A percentile compares a stretch with the other conserved stretches of the same genome.
Conservation (phyloP, 2,329 filamentous ascomycete genomes). For the Aspergillus sp. region DNA sequence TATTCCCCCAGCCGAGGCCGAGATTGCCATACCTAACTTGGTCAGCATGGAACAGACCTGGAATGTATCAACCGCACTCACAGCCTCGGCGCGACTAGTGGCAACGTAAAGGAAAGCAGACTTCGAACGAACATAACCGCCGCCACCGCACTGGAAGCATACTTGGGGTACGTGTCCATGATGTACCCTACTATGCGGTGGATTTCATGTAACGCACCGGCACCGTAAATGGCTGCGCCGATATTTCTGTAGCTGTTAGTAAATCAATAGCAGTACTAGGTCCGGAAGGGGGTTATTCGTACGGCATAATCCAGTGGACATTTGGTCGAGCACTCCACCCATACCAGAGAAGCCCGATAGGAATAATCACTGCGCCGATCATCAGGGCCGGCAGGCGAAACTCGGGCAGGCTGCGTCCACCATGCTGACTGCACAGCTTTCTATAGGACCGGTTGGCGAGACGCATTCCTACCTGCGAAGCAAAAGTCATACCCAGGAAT, state of each 20-base stretch:
- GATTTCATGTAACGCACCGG: slow-evolving; percentile 45
- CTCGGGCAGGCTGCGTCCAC: slow-evolving; percentile 52
- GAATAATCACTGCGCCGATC: slow-evolving; percentile 53
- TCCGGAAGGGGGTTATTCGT: too few species aligned
- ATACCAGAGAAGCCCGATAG: slow-evolving; percentile 57
- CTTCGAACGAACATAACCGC: slow-evolving; percentile 32
- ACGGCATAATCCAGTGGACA: slow-evolving; percentile 56
- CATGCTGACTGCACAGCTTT: slow-evolving; percentile 47
- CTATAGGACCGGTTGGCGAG: slow-evolving; percentile 53
- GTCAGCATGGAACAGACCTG: neutral
- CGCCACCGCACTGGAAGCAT: slow-evolving; percentile 40
- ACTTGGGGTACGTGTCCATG: slow-evolving; percentile 41
- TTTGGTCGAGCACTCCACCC: slow-evolving; percentile 55
- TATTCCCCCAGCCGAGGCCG: slow-evolving; percentile 5
- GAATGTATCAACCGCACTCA: neutral
- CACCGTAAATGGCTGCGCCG: slow-evolving; percentile 52
- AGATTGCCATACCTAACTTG: neutral
- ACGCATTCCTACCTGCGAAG: slow-evolving; percentile 50
- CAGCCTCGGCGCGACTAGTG: slow-evolving; percentile 11
- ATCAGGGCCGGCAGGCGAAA: slow-evolving; percentile 62
- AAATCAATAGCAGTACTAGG: neutral
- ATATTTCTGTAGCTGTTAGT: slow-evolving; percentile 40
- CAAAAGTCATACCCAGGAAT: slow-evolving; percentile 61
- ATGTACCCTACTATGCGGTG: slow-evolving; percentile 47
- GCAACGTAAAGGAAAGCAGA: slow-evolving; percentile 6